Base-by-base conservation (phyloP, 2,329 filamentous ascomycete species). In the Xylaria sp. region DNA sequence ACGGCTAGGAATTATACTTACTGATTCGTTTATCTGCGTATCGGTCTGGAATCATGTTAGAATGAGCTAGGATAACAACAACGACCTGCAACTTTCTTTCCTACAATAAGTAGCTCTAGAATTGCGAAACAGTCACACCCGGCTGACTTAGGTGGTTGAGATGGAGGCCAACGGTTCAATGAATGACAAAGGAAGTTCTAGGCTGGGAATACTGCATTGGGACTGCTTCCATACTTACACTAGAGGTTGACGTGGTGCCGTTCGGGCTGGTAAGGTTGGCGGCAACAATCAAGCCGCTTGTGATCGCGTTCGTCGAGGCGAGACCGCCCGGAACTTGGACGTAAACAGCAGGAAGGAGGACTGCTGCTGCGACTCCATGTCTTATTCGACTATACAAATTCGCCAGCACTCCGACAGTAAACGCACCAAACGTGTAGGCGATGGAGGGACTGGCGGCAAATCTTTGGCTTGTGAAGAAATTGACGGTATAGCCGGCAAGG, bases 311-410 rank as follows among this genome's bases (percentile, higher is more conserved):
- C 32, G 84, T 83, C 0, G 86, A 87, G 3, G 88, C 88, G n/a
- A 90, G 80, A 32, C 88, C 87, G 21, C 85, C 88, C 0, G 88
- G 88, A 30, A 90, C 88, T 71, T 89, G 88, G 1, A 90, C 86
- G 70, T 97, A 97, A 71, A 97, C 97, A 4, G 92, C 94, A 0
- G 94, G 94, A 9, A 97, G 82, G 85, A 97, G 93, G 1, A 92
- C 91, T 0, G 93, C 93, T 0, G 93, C 93, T 0, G 94, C 94
- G 2, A 97, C 87, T 1, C 92, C 92, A 77, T 94, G 90, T 24
- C 86, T 82, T 34, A 83, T 73, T 8, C 73, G 69, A 30, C 71
- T 90, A 81, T 96, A 95, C 1, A 93, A 77, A 72, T 97, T 97
- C 2, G 92, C 93, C 58, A 93, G 81, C 39, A 94, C 86, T 11